Base-by-base conservation (phyloP, 768 basidiomycete species). In the Termitomyces sp. region DNA sequence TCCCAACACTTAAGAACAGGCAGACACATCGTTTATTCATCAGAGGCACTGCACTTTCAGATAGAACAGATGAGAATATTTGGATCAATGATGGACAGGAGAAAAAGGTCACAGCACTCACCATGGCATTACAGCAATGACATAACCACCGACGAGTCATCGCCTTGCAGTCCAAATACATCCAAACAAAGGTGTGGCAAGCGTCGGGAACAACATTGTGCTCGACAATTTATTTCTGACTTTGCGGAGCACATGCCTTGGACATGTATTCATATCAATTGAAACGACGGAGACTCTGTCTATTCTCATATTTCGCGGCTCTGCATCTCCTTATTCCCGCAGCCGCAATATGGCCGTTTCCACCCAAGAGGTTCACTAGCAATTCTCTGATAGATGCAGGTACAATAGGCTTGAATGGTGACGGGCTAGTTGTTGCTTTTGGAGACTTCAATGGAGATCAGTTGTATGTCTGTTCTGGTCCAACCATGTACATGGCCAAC, bases 381-480 rank as follows among this genome's bases (percentile, higher is more conserved):
- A 95, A 94, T 63, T 79, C 87, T 0, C 77, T 98, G 50, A 74
- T 97, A 48, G 76, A 82, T 57, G 87, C 93, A 2, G 95, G 93
- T 8, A 72, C 84, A 1, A 74, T 95, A 68, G 95, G 94, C 2
- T 71, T 98, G 32, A 78, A 79, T 45, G 78, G 76, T n/a, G 79
- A 83, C 51, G 85, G 83, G 26, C 78, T 89, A 50, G 79, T 97
- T 19, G 78, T 92, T 57, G 95, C 94, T 8, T 90, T 92, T 63
- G 97, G 94, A 32, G 96, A 99, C 73, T 96, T 95, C 69, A 85
- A 98, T 68, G 94, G 91, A 5, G 93, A 98, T 69, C 94, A 98
- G 68, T 89, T 90, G 93, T 97, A 67, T 66, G 90, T 73, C 19
- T 56, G 5, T 40, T n/a, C 38, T 48, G 6, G 43, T 26, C 1